phyloP scores from a whole-genome alignment of 176 grass and related monocot genomes.

The Eleusine indica region DNA sequence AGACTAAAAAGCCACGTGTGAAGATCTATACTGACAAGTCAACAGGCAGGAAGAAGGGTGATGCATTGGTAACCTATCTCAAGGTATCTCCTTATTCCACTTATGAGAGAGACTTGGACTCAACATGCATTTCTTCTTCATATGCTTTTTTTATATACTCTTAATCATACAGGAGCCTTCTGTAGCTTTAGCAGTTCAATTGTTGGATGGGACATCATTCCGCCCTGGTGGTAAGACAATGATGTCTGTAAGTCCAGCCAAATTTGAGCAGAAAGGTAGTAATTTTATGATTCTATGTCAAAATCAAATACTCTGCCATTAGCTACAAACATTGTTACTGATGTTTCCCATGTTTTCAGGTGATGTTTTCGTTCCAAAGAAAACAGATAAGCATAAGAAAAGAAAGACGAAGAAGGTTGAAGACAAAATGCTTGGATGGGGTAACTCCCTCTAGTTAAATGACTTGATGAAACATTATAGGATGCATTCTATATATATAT shows the following conservation, averaged over 20 bases:
- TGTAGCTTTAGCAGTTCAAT: constrained; percentile 79
- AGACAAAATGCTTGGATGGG: constrained; percentile 97
- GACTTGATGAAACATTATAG: background rate
- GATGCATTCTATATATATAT: background rate
- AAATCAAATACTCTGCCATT: constrained; percentile 15
- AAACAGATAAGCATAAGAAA: constrained; percentile 88
- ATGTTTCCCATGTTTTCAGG: constrained; percentile 53
- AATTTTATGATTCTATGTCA: constrained; percentile 1
- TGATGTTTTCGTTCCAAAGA: constrained; percentile 76
- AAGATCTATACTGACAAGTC: constrained; percentile 89
- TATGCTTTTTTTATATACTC: constrained; percentile 10
- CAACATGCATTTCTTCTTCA: constrained; percentile 8
- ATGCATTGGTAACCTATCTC: constrained; percentile 89
- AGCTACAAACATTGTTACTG: constrained; percentile 30
- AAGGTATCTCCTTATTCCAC: constrained; percentile 54
- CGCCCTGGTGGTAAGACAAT: constrained; percentile 75
- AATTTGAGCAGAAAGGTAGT: constrained; percentile 93
- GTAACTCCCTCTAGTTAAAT: constrained; percentile 49
- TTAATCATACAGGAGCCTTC: constrained; percentile 74
- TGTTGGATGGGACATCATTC: constrained; percentile 84
- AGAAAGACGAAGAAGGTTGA: constrained; percentile 86
- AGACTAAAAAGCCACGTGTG: constrained; percentile 86
- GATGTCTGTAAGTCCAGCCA: constrained; percentile 80
- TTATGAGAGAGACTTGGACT: background rate
- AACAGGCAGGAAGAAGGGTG: constrained; percentile 85